Evolutionary conservation across 495 filamentous ascomycete genomes (phyloP).

Genomic region (Cenococcum geophilum): DNA sequence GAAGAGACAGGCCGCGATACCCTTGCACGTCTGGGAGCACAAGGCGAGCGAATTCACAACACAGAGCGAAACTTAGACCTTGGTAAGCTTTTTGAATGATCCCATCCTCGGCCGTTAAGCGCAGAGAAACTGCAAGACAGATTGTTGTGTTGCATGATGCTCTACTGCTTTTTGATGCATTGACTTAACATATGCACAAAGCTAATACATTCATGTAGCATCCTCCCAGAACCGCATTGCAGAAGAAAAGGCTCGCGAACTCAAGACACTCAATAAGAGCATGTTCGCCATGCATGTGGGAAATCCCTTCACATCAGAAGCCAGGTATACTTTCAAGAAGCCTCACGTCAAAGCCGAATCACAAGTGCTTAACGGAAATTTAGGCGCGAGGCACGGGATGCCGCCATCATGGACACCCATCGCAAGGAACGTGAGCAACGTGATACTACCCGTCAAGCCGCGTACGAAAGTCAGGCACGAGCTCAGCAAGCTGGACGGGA

Average conservation of each 20-base stretch:
- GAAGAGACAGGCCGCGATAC: constrained; percentile 67
- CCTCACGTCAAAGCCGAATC: neutral
- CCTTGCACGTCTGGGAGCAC: constrained; percentile 57
- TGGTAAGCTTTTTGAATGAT: neutral
- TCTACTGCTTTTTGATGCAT: too few species aligned
- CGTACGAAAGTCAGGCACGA: constrained; percentile 51
- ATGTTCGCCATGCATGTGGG: constrained; percentile 59
- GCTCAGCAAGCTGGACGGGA: constrained; percentile 58
- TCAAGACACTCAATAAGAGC: constrained; percentile 69
- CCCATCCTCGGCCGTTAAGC: too few species aligned
- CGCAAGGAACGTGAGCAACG: constrained; percentile 59
- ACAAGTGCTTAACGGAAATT: neutral
- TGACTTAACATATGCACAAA: too few species aligned
- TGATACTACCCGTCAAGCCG: constrained; percentile 61
- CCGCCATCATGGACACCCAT: constrained; percentile 54
- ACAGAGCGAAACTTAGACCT: constrained; percentile 69
- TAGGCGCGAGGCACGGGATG: constrained; percentile 54
- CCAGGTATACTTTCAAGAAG: neutral
- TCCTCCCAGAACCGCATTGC: constrained; percentile 62
- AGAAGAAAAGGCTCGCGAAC: constrained; percentile 65
- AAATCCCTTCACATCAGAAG: constrained; percentile 16
- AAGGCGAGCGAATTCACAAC: constrained; percentile 65
- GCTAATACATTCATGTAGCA: constrained; percentile 33
- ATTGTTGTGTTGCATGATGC: too few species aligned
- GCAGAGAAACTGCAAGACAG: too few species aligned